These are phyloP conservation scores for Rhypophila decipiens DNA, from an alignment of 495 filamentous ascomycete genomes.

Conservation along the genomic window DNA sequence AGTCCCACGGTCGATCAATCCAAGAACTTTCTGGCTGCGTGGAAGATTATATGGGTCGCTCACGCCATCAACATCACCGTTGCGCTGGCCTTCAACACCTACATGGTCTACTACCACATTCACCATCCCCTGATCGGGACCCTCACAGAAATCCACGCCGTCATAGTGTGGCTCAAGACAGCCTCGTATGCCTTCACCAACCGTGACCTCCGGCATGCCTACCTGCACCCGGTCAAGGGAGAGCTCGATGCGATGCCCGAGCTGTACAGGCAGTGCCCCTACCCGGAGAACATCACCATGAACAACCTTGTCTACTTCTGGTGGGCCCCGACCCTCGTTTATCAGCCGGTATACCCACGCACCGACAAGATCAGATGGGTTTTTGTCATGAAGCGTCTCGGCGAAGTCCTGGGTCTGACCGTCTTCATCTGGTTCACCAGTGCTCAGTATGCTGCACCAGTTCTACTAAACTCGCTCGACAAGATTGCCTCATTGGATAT, in stretches of 20 bases:
- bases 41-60: constrained; percentile 66
- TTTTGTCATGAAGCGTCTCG: constrained; percentile 76
- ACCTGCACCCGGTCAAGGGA: constrained; percentile 60
- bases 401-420: constrained; percentile 65
- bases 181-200: constrained; percentile 96
- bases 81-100: constrained; percentile 74
- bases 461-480: constrained; percentile 80
- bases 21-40: constrained; percentile 60
- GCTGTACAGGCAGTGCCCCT: constrained; percentile 77
- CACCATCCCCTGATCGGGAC: constrained; percentile 93
- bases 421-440: constrained; percentile 90
- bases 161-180: constrained; percentile 93
- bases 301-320: constrained; percentile 88
- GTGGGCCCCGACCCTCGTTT: constrained; percentile 93
- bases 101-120: constrained; percentile 80
- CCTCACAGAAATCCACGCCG: constrained; percentile 80
- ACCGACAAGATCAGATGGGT: constrained; percentile 69
- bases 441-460: constrained; percentile 87
- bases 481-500: constrained; percentile 77
- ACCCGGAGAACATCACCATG: constrained; percentile 83
- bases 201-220: constrained; percentile 84
- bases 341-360: constrained; percentile 93
- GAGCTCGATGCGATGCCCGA: constrained; percentile 60
- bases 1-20: constrained; percentile 51
- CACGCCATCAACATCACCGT: constrained; percentile 79